Evolutionary conservation across 2,329 filamentous ascomycete genomes (phyloP).

Genomic region (Colletotrichum magnum): DNA sequence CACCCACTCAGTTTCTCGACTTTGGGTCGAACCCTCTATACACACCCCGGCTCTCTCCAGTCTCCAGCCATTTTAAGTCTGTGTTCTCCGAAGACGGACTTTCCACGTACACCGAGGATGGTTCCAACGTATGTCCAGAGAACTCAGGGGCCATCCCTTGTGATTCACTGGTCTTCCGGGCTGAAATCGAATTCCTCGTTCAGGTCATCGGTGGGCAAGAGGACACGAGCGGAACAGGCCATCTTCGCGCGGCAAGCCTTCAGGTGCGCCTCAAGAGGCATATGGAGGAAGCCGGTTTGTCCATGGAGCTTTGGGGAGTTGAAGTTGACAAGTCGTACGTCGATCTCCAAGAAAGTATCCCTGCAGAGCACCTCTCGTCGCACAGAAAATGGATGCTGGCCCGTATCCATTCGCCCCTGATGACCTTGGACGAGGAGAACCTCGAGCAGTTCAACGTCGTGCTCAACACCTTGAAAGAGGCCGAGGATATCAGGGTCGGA

Average conservation of each 20-base stretch:
- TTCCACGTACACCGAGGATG: neutral
- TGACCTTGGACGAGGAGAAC: neutral
- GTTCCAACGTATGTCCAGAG: neutral
- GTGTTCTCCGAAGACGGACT: neutral
- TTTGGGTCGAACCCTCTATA: too few relatives aligned
- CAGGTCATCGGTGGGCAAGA: neutral
- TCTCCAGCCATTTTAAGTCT: too few relatives aligned
- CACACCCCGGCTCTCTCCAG: too few relatives aligned
- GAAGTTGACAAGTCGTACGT: neutral
- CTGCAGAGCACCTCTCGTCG: neutral
- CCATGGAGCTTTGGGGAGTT: neutral
- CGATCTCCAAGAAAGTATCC: neutral
- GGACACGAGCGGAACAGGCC: too few relatives aligned
- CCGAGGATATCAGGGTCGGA: neutral
- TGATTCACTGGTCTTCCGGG: neutral
- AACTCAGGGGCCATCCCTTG: neutral
- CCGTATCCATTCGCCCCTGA: conserved; percentile 13
- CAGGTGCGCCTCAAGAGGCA: too few relatives aligned
- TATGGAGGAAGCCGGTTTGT: too few relatives aligned
- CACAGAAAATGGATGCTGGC: conserved; percentile 3
- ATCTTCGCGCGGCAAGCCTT: too few relatives aligned
- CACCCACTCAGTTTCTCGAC: too few relatives aligned
- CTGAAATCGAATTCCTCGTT: conserved; percentile 3
- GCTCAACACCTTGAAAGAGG: neutral
- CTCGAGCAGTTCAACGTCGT: neutral